A percentile compares a stretch with the other conserved stretches of the same genome.
Conservation (phyloP, 768 basidiomycete genomes). For the Phaeolepiota aurea region DNA sequence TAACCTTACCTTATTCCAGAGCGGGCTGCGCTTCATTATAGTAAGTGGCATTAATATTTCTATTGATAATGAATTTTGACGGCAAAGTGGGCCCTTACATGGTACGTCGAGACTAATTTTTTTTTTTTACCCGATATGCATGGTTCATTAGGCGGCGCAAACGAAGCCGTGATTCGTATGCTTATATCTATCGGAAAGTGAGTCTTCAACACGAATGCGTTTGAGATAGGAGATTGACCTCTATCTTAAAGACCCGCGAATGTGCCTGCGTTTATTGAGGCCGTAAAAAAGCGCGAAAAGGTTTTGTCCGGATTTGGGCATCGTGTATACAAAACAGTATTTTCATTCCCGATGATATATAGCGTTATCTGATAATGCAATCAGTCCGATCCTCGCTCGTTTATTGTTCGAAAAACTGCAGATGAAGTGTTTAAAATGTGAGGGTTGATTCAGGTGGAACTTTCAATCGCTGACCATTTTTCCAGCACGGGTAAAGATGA, state of each 20-base stretch:
- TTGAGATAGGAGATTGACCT: neutral
- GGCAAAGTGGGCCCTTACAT: constrained; percentile 58
- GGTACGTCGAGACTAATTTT: constrained; percentile 24
- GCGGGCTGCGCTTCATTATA: constrained; percentile 87
- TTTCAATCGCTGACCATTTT: neutral
- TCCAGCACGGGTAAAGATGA: constrained; percentile 77
- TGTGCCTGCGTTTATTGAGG: constrained; percentile 77
- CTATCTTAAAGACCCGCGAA: constrained; percentile 56
- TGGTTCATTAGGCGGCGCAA: constrained; percentile 59
- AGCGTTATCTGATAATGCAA: constrained; percentile 3
- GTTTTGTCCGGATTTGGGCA: constrained; percentile 90
- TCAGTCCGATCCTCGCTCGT: constrained; percentile 88
- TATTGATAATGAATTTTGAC: neutral
- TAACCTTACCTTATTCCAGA: constrained; percentile 20
- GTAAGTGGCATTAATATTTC: constrained; percentile 30
- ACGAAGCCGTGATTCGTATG: constrained; percentile 94
- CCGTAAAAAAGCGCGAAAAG: constrained; percentile 82
- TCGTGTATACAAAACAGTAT: constrained; percentile 30
- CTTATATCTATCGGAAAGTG: constrained; percentile 79
- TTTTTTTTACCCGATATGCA: constrained; percentile 2
- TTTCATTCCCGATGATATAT: constrained; percentile 20
- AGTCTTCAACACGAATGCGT: too few relatives aligned
- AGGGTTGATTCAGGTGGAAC: neutral
- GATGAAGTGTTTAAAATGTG: constrained; percentile 89
- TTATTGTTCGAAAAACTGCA: constrained; percentile 84